Evolutionary conservation across 768 basidiomycete genomes (phyloP).

Genomic region (Hebeloma cylindrosporum): DNA sequence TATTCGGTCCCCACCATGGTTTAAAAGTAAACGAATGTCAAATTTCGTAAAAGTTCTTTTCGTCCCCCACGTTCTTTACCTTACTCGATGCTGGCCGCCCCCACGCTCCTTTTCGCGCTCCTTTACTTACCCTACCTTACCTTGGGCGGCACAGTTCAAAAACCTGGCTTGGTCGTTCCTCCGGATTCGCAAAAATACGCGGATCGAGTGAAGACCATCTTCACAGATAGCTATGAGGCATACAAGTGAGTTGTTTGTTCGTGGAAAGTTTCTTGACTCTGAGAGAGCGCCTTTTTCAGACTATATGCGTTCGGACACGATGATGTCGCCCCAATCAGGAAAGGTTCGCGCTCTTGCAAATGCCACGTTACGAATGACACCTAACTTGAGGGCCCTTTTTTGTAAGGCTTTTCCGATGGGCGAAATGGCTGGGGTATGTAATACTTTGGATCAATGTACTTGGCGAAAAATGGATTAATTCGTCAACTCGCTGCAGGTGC

Average conservation of each 20-base stretch:
- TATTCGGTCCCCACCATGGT: too few relatives aligned
- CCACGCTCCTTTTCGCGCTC: conserved; percentile 26
- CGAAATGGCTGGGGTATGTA: conserved; percentile 44
- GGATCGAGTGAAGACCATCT: conserved; percentile 53
- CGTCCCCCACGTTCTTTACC: conserved; percentile 3
- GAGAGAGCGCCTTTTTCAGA: conserved; percentile 28
- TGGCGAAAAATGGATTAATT: conserved; percentile 18
- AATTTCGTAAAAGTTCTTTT: background rate
- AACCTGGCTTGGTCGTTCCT: too few relatives aligned
- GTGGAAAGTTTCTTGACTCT: background rate
- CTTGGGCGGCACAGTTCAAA: conserved; percentile 32
- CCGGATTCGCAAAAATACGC: too few relatives aligned
- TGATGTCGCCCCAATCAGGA: conserved; percentile 49
- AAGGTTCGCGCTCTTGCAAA: conserved; percentile 27
- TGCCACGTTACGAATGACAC: background rate
- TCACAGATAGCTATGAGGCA: conserved; percentile 50
- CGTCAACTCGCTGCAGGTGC: too few relatives aligned
- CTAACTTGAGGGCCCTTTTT: background rate
- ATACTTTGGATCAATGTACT: background rate
- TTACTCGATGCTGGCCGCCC: conserved; percentile 16
- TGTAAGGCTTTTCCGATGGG: conserved; percentile 37
- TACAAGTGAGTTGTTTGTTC: conserved; percentile 47
- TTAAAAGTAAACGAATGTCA: conserved; percentile 1
- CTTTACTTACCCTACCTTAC: conserved; percentile 25
- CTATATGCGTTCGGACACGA: conserved; percentile 61